Evolutionary conservation across 2,329 filamentous ascomycete species (phyloP).

Genomic region (Cladosporium austrohemisphaericum): DNA sequence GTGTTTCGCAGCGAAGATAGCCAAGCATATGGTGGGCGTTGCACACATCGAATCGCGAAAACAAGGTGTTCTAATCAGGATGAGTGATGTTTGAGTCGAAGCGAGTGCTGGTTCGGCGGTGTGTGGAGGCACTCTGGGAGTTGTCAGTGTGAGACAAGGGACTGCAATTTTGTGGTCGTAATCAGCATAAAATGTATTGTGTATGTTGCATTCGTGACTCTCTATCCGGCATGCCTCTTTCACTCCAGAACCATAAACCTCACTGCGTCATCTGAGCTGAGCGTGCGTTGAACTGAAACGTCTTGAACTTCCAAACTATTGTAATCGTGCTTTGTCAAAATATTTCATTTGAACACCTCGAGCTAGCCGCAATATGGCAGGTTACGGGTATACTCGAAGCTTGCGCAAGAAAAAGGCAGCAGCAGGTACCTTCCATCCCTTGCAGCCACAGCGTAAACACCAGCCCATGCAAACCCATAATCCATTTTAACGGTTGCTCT

Average conservation of each 20-base stretch:
- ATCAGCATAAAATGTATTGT: too few relatives aligned
- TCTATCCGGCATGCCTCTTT: slow-evolving; percentile 2
- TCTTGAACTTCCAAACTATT: slow-evolving; percentile 14
- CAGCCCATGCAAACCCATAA: slow-evolving; percentile 18
- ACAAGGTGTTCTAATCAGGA: too few relatives aligned
- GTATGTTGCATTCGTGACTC: slow-evolving; percentile 7
- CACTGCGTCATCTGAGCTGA: slow-evolving; percentile 14
- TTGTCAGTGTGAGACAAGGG: too few relatives aligned
- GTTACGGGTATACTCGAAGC: slow-evolving; percentile 15
- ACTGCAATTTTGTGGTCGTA: too few relatives aligned
- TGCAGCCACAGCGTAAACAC: slow-evolving; percentile 17
- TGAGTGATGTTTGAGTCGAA: too few relatives aligned
- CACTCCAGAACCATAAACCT: slow-evolving; percentile 6
- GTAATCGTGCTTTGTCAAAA: slow-evolving; percentile 17
- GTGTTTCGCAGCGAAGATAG: too few relatives aligned
- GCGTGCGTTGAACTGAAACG: slow-evolving; percentile 10
- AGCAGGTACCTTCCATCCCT: slow-evolving; percentile 14
- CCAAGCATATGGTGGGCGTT: too few relatives aligned
- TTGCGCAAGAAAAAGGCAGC: slow-evolving; percentile 15
- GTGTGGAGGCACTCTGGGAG: too few relatives aligned
- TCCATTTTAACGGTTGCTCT: slow-evolving; percentile 94
- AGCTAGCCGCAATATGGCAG: slow-evolving; percentile 15
- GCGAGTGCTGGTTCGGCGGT: too few relatives aligned
- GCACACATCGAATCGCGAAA: too few relatives aligned
- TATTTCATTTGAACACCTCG: slow-evolving; percentile 16